Conservation (phyloP, 352 stramenopile genomes). For the Elongisporangium undulatum region DNA sequence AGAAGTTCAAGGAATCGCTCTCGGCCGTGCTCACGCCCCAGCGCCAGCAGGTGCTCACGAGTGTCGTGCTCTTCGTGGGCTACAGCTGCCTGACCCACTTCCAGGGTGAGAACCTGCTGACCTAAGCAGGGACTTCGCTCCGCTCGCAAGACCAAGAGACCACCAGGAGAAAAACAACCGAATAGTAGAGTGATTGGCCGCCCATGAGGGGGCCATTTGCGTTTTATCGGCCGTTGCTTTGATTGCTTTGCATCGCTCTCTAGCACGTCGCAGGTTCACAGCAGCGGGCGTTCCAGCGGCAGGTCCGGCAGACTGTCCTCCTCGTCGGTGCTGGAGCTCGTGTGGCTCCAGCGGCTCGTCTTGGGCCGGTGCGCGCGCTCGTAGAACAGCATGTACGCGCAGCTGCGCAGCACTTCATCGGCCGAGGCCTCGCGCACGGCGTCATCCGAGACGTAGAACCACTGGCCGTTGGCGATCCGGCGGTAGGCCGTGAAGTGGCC, state of each 20-base stretch:
- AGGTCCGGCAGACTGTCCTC: slow-evolving; percentile 47
- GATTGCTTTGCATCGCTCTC: background rate
- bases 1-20: slow-evolving; percentile 60
- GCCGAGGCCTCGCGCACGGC: slow-evolving; percentile 49
- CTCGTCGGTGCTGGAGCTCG: slow-evolving; percentile 26
- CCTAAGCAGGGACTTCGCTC: slow-evolving; percentile 20
- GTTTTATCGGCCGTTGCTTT: background rate
- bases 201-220: background rate
- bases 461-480: slow-evolving; percentile 50
- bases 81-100: slow-evolving; percentile 76
- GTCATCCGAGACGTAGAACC: slow-evolving; percentile 87
- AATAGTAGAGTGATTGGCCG: background rate
- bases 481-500: slow-evolving; percentile 87
- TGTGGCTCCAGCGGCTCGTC: slow-evolving; percentile 26
- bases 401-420: slow-evolving; percentile 65
- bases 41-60: slow-evolving; percentile 69
- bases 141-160: background rate
- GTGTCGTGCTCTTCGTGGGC: slow-evolving; percentile 70
- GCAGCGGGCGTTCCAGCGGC: slow-evolving; percentile 37
- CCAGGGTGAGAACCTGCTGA: slow-evolving; percentile 80
- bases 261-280: slow-evolving; percentile 10
- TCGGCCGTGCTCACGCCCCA: slow-evolving; percentile 61
- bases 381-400: slow-evolving; percentile 91
- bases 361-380: slow-evolving; percentile 62
- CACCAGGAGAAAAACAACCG: background rate